Evolutionary conservation across 2,329 filamentous ascomycete genomes (phyloP), one percentile per base, ranked within the genome.

Genomic region (Scedosporium apiospermum): DNA sequence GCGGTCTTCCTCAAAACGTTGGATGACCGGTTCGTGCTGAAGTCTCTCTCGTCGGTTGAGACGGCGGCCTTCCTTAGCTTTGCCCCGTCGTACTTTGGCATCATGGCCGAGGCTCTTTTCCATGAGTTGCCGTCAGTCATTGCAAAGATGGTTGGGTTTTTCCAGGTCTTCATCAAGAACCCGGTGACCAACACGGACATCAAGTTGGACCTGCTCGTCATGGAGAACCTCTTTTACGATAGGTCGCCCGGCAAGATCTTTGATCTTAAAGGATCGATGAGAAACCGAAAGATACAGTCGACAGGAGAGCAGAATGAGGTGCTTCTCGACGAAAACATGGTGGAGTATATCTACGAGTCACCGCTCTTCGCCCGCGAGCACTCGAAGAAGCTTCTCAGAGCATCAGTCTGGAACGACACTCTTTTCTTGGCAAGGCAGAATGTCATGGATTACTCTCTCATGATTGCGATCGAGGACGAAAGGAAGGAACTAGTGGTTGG

Each of bases 221-320:
- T 98, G 87, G 95, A 99, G 76, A 99, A 99, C 68, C 78, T 99
- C 16, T 99, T 99, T 74, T 99, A 99, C 71, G 95, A 98, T 71
- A 89, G 95, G 30, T 87, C 86, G 18, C 92, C 93, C 0, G 93
- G 90, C 34, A 87, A 95, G 51, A 93, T 93, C 58, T 95, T 99
- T 71, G 95, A 99, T 71, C 84, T 99, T 65, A 99, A 99, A 73
- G 95, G 95, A 1, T 96, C 91, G 7, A 99, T 99, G 95, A 88
- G 95, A 57, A 99, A 99, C 76, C 91, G 95, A 70, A 97, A 96
- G 73, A 96, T 98, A 57, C 88, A 98, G 71, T 91, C 89, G 30
- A 99, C 95, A 0, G 96, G 95, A 61, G 91, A 98, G 75, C 90
- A 93, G 66, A 95, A 98, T 68, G 95, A 99, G 75, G 95, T 99